Evolutionary conservation across 306 rosid species (phyloP), one percentile per base, ranked within the genome.

Genomic region (Citrullus mucosospermus): DNA sequence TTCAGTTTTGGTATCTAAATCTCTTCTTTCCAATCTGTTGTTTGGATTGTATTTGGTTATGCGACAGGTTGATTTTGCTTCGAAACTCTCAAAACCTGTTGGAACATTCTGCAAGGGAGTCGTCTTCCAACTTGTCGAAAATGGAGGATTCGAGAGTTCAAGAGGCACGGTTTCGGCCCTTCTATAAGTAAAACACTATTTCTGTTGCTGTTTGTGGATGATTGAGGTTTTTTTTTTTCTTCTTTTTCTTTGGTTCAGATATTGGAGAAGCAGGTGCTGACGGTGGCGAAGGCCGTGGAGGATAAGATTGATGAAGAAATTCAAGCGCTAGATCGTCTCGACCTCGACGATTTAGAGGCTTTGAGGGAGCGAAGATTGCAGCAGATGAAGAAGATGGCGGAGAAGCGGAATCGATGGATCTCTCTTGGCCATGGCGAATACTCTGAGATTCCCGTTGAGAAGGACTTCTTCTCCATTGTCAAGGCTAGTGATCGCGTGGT

Each of bases 401-500:
- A 91, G 93, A 95, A 89, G 86, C 96, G 97, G 22, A 85, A 84
- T 89, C 92, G 92, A 36, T 95, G 99, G 99, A 86, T 91, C 88
- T 84, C 97, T 59, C 93, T 91, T 58, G 97, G 99, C 11, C 97
- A 95, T 68, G 91, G 90, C 34, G 96, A 95, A 5, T 92, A 92
- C 81, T 65, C 91, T 51, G 97, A 95, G 87, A 84, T 95, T 75
- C 91, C 82, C 14, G 66, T 83, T 32, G 97, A 95, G 89, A 95
- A 95, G 85, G 99, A 95, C 72, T 95, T 95, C 89, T 95, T 95
- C 86, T 59, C 97, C 81, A 78, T 87, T 48, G 99, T 95, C 71
- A 95, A 92, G 85, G 97, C 97, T 81, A 92, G 99, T 74, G 99
- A 92, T n/a, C 99, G 97, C 77, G 99, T 95, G 16, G 97, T 95